phyloP scores from a whole-genome alignment of 2,329 filamentous ascomycete genomes.

The Aspergillus uvarum region DNA sequence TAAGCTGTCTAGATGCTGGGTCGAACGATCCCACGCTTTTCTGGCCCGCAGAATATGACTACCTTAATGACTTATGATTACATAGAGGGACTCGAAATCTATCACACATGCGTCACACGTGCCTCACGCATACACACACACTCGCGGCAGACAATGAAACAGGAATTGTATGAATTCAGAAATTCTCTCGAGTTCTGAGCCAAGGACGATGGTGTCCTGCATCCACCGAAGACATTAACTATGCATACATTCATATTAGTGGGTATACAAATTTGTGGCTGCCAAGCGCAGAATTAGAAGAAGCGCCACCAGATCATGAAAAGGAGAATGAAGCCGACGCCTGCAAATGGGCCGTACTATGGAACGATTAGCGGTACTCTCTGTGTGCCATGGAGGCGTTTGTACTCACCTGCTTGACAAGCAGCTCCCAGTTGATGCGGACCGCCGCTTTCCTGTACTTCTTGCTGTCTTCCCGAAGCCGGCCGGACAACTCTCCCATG shows the following conservation, averaged over 20 bases:
- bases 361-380: constrained; percentile 23
- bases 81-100: neutral
- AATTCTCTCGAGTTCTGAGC: neutral
- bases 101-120: neutral
- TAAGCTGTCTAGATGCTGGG: too few species aligned
- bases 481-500: constrained; percentile 91
- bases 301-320: constrained; percentile 92
- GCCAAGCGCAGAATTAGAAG: constrained; percentile 56
- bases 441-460: constrained; percentile 93
- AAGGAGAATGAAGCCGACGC: constrained; percentile 75
- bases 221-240: constrained; percentile 34
- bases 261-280: constrained; percentile 16
- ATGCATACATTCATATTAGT: constrained; percentile 39
- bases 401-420: constrained; percentile 74
- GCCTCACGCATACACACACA: neutral
- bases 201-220: constrained; percentile 29
- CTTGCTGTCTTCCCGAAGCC: constrained; percentile 85
- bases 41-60: neutral
- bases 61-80: neutral
- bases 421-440: constrained; percentile 94
- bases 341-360: constrained; percentile 84
- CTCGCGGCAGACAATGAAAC: neutral
- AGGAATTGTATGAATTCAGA: neutral
- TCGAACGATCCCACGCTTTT: neutral
- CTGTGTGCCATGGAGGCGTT: neutral